Base-by-base conservation (phyloP, 345 rosid genomes). In the Streptanthus diversifolius region DNA sequence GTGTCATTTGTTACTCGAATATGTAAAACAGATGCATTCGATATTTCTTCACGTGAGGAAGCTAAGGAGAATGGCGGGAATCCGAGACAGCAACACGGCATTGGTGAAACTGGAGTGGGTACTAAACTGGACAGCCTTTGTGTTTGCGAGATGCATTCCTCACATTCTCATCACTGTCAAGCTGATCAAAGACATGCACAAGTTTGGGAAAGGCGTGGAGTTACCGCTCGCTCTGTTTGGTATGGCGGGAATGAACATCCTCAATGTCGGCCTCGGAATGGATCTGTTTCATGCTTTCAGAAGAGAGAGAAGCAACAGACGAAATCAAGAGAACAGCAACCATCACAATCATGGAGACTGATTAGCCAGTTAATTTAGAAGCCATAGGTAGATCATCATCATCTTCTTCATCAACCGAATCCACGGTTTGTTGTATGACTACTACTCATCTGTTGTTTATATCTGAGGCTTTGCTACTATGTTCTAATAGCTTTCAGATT, bases 231-330 rank as follows among this genome's bases (percentile, higher is more conserved):
- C 97, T 10, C 61, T 93, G 54, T 83, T 82, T 55, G 96, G 97
- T 51, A 93, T 93, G 98, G 80, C 54, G 19, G 97, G 97, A 64
- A 89, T 93, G 98, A 86, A 90, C 81, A 25, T 90, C 27, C 87
- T 93, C 22, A 93, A 89, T 45, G 45, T 44, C 3, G 86, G 86
- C 15, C 96, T 93, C 5, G 96, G 89, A n/a, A 63, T 90, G 21
- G 93, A 90, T 82, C 90, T 93, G 70, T 76, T 87, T 24, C 80
- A 83, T 21, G 93, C 96, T 48, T 93, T 81, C 69, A 82, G 63
- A 76, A 86, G 89, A 68, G 97, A 93, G 79, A 86, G 47, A 68
- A 80, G 75, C 32, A 41, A 62, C 14, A 76, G 13, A 14, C 75
- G 54, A 73, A 77, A 72, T 52, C 41, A 56, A 47, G 74, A 77